Evolutionary conservation across 495 filamentous ascomycete genomes (phyloP).

Genomic region (Penicillium herquei): DNA sequence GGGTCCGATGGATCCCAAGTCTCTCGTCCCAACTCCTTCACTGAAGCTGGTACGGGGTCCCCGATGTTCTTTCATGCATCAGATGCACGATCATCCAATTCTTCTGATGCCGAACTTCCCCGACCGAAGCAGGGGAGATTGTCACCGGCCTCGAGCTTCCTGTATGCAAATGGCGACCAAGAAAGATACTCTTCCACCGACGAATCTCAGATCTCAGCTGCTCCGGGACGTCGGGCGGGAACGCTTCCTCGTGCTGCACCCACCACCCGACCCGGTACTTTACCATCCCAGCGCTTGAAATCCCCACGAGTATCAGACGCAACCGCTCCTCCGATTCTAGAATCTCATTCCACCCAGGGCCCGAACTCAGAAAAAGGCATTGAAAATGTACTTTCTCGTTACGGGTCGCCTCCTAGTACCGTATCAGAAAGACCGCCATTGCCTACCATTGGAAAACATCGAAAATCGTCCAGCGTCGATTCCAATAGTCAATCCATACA

Average conservation of each 20-base stretch:
- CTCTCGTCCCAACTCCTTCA: conserved; percentile 34
- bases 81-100: conserved; percentile 11
- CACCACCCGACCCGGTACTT: conserved; percentile 24
- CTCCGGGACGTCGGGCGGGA: conserved; percentile 35
- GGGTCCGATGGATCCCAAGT: conserved; percentile 27
- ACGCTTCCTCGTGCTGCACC: conserved; percentile 36
- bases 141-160: conserved; percentile 49
- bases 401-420: conserved; percentile 22
- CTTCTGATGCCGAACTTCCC: conserved; percentile 9
- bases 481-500: conserved; percentile 20
- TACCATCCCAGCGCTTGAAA: conserved; percentile 42
- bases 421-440: conserved; percentile 16
- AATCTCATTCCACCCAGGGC: conserved; percentile 8
- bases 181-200: conserved; percentile 32
- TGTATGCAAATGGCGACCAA: conserved; percentile 54
- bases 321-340: conserved; percentile 24
- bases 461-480: conserved; percentile 43
- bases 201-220: conserved; percentile 14
- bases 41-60: conserved; percentile 28
- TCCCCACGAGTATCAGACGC: conserved; percentile 36
- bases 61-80: conserved; percentile 76
- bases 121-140: conserved; percentile 24
- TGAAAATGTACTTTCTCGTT: conserved; percentile 19
- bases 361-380: conserved; percentile 6
- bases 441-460: conserved; percentile 24